Evolutionary conservation across 805 yeast genomes (phyloP).

Genomic region (Metschnikowia lochheadii): DNA sequence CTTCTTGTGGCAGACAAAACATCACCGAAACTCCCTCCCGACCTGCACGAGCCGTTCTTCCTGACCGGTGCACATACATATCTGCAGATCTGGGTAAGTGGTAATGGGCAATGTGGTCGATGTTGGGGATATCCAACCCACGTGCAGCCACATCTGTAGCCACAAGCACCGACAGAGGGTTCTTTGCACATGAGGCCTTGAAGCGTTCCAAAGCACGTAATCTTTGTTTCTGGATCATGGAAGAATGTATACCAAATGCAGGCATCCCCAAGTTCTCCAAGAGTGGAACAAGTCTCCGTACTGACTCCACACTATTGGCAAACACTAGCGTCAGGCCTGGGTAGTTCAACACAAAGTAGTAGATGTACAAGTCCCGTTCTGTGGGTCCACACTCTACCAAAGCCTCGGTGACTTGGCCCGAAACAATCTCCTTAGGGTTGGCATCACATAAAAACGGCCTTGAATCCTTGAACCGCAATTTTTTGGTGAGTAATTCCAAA

Average conservation of each 20-base stretch:
- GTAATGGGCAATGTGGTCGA: conserved; percentile 92
- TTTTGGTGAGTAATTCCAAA: conserved; percentile 57
- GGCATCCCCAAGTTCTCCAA: conserved; percentile 66
- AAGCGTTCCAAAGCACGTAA: conserved; percentile 80
- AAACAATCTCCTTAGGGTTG: conserved; percentile 78
- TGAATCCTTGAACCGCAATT: conserved; percentile 65
- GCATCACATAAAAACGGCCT: conserved; percentile 75
- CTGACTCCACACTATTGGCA: conserved; percentile 94
- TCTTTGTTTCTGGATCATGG: conserved; percentile 93
- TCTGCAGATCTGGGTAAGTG: conserved; percentile 95
- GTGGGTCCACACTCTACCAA: conserved; percentile 85
- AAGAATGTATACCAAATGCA: conserved; percentile 79
- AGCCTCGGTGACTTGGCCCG: conserved; percentile 74
- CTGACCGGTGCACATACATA: conserved; percentile 90
- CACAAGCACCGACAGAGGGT: conserved; percentile 63
- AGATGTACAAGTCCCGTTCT: conserved; percentile 85
- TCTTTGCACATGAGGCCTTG: conserved; percentile 45
- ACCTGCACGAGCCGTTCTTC: conserved; percentile 98
- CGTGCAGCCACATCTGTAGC: conserved; percentile 99
- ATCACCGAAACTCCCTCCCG: conserved; percentile 91
- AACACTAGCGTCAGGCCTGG: conserved; percentile 89
- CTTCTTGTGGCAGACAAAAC: conserved; percentile 91
- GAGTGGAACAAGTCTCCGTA: conserved; percentile 76
- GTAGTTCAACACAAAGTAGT: conserved; percentile 79
- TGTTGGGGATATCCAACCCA: conserved; percentile 88